phyloP scores from a whole-genome alignment of 192 early-diverging fungal species.

The Cetraspora pellucida region DNA sequence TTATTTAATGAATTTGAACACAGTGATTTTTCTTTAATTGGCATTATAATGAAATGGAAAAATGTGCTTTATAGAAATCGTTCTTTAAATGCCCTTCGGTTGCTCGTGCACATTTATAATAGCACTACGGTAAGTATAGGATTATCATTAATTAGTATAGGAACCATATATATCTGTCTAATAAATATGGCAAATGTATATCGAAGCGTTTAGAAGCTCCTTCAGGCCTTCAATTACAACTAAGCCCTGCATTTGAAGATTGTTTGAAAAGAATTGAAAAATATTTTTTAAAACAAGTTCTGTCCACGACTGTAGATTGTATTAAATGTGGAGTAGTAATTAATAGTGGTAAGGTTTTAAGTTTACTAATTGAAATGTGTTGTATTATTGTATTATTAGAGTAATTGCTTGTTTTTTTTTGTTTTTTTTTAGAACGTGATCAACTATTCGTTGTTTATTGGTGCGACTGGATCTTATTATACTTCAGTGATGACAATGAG shows the following conservation, averaged over 20 bases:
- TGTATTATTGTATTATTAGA: background rate
- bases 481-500: background rate
- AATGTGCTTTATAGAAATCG: background rate
- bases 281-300: background rate
- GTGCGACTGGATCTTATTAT: constrained; percentile 7
- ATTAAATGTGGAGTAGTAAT: background rate
- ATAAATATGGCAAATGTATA: background rate
- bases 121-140: background rate
- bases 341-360: background rate
- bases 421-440: background rate
- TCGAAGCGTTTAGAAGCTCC: background rate
- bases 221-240: background rate
- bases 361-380: background rate
- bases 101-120: background rate
- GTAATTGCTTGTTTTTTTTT: background rate
- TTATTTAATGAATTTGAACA: background rate
- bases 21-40: background rate
- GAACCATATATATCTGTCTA: background rate
- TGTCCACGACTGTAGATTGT: background rate
- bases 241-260: background rate
- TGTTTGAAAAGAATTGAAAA: constrained; percentile 2
- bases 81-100: background rate
- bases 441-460: background rate
- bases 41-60: background rate
- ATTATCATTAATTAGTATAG: background rate